Percentiles rank a stretch among this genome's conserved stretches.
Evolutionary conservation across 2,329 filamentous ascomycete species (phyloP).

Genomic region (Trichophyton verrucosum): DNA sequence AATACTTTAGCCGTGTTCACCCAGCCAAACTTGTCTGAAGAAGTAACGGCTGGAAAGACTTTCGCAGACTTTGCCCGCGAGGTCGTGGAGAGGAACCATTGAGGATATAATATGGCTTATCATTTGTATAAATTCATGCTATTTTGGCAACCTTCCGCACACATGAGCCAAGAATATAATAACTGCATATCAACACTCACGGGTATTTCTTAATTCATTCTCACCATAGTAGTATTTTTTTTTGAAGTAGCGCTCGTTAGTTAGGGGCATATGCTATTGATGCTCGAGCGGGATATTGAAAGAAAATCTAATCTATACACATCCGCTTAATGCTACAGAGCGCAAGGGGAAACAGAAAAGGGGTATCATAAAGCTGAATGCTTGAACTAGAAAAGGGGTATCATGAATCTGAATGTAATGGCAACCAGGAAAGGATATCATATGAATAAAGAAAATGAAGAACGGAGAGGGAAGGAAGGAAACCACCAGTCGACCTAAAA

Average conservation of each 20-base stretch:
- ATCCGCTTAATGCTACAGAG: too few relatives aligned
- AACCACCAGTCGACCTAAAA: background rate
- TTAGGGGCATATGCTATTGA: too few relatives aligned
- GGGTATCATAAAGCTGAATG: too few relatives aligned
- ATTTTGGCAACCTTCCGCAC: background rate
- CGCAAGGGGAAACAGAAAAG: too few relatives aligned
- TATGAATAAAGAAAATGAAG: background rate
- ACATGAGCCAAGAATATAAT: background rate
- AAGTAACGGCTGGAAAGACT: conserved; percentile 59
- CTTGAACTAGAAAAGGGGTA: too few relatives aligned
- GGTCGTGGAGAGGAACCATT: conserved; percentile 63
- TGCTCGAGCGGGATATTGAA: too few relatives aligned
- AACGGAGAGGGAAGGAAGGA: background rate
- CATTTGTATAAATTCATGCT: background rate
- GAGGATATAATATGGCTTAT: conserved; percentile 8
- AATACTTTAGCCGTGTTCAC: conserved; percentile 96
- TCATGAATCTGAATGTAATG: too few relatives aligned
- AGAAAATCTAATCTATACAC: too few relatives aligned
- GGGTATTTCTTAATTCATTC: too few relatives aligned
- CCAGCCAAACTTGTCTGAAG: conserved; percentile 74
- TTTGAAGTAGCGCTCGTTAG: too few relatives aligned
- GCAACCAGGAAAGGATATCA: background rate
- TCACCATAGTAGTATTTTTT: background rate
- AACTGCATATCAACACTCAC: background rate
- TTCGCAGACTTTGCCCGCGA: conserved; percentile 67